A percentile compares a stretch with the other conserved stretches of the same genome.
Conservation (phyloP, 2,329 filamentous ascomycete species). For the Ophiostoma sp. region DNA sequence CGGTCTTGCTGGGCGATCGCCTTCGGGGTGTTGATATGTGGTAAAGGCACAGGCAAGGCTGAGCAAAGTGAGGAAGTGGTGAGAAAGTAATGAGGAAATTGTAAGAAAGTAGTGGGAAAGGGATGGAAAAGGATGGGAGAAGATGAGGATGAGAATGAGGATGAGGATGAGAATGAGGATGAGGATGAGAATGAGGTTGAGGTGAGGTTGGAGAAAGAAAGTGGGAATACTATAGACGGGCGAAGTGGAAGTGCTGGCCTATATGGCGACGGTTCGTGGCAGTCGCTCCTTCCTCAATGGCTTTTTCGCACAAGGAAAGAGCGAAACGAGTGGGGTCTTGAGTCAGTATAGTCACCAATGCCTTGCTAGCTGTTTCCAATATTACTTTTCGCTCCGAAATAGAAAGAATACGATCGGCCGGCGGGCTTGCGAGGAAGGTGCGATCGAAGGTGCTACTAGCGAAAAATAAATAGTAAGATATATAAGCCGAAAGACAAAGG, state of each 20-base stretch:
- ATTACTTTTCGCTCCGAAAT: neutral
- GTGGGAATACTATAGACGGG: neutral
- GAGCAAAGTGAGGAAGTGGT: neutral
- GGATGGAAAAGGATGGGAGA: no score
- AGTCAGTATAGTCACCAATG: neutral
- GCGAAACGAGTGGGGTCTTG: neutral
- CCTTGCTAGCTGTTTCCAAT: neutral
- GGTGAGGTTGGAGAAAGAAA: neutral
- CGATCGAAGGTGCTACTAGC: neutral
- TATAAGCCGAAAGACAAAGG: neutral
- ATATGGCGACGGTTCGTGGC: neutral
- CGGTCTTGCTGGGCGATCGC: neutral
- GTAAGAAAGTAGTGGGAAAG: neutral
- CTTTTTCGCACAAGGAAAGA: neutral
- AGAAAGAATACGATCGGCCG: neutral
- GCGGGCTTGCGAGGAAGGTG: neutral
- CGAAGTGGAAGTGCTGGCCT: neutral
- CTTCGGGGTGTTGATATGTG: neutral
- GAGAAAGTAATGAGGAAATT: neutral
- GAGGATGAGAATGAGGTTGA: neutral
- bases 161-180: neutral
- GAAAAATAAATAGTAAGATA: neutral
- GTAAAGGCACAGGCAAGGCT: no score
- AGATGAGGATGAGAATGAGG: neutral
- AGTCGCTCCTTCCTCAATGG: conserved; percentile 1